A percentile compares a stretch with the other conserved stretches of the same genome.
Conservation (phyloP, 805 yeast species). For the Nakazawaea ambrosiae region DNA sequence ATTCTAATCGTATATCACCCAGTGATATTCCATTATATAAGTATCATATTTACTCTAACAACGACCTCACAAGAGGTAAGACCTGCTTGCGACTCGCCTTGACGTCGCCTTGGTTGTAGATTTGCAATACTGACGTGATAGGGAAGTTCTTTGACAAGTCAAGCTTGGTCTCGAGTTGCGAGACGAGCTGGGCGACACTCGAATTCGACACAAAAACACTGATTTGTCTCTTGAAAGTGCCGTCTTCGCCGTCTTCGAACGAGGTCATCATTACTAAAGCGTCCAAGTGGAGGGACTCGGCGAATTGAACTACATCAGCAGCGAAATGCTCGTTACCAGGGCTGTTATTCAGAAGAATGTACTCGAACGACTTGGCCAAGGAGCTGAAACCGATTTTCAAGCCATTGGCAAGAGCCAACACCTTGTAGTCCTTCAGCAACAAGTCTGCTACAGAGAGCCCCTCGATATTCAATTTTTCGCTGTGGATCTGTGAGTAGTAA, state of each 20-base stretch:
- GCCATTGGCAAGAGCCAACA: conserved; percentile 35
- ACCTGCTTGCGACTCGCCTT: conserved; percentile 80
- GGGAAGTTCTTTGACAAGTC: conserved; percentile 16
- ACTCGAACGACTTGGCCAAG: conserved; percentile 52
- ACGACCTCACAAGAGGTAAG: conserved; percentile 48
- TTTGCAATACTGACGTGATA: conserved; percentile 15
- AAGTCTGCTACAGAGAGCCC: conserved; percentile 58
- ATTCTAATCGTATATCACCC: too few species aligned
- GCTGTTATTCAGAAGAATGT: conserved; percentile 31
- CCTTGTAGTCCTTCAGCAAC: conserved; percentile 79
- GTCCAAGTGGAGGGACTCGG: conserved; percentile 27
- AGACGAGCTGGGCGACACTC: not conserved
- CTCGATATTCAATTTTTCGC: conserved; percentile 53
- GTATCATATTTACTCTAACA: too few species aligned
- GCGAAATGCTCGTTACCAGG: conserved; percentile 13
- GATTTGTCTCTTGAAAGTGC: conserved; percentile 37
- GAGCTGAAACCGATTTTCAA: conserved; percentile 69
- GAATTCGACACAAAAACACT: too few species aligned
- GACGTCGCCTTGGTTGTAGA: conserved; percentile 41
- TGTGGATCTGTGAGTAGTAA: conserved; percentile 28
- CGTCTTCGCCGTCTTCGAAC: conserved; percentile 21
- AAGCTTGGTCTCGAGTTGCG: conserved; percentile 17
- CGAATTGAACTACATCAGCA: conserved; percentile 16
- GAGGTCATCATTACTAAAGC: conserved; percentile 43
- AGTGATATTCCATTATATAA: too few species aligned